These are phyloP conservation scores for Colletotrichum karsti DNA, from an alignment of 2,329 filamentous ascomycete species.

Conservation along the genomic window DNA sequence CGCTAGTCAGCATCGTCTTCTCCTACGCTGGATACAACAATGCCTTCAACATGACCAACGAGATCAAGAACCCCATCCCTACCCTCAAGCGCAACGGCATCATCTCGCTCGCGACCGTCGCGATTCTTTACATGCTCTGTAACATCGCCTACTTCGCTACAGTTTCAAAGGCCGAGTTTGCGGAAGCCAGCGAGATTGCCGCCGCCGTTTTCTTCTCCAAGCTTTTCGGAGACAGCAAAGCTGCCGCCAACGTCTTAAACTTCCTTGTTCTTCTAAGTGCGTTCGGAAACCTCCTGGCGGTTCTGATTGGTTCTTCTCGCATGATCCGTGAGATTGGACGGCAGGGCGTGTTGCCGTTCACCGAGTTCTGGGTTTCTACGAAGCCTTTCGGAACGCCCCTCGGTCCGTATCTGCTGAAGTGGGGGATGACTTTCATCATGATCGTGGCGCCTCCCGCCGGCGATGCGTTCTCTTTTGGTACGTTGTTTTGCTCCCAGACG, in stretches of 20 bases:
- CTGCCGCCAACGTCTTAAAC: slow-evolving; percentile 62
- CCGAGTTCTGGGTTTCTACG: slow-evolving; percentile 69
- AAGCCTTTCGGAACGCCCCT: slow-evolving; percentile 70
- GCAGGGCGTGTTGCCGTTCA: slow-evolving; percentile 70
- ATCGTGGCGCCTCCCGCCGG: slow-evolving; percentile 68
- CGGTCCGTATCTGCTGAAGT: slow-evolving; percentile 67
- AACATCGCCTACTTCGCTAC: slow-evolving; percentile 68
- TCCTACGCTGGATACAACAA: slow-evolving; percentile 67
- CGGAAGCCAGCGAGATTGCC: slow-evolving; percentile 59
- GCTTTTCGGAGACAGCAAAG: slow-evolving; percentile 57
- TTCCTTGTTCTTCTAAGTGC: slow-evolving; percentile 65
- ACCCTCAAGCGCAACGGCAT: slow-evolving; percentile 60
- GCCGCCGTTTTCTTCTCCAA: slow-evolving; percentile 67
- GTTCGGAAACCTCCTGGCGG: slow-evolving; percentile 66
- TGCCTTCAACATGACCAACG: slow-evolving; percentile 69
- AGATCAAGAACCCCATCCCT: slow-evolving; percentile 67
- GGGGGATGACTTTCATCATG: slow-evolving; percentile 65
- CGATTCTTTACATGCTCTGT: slow-evolving; percentile 64
- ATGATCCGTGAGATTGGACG: slow-evolving; percentile 68
- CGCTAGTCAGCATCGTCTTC: slow-evolving; percentile 67
- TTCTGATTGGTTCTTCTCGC: slow-evolving; percentile 62
- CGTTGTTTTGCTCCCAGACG: too few species aligned
- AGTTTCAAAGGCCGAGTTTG: slow-evolving; percentile 63
- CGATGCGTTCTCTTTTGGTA: slow-evolving; percentile 71
- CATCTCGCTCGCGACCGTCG: slow-evolving; percentile 58